Conservation (phyloP, 208 protist genomes). For the Crithidia sp. region DNA sequence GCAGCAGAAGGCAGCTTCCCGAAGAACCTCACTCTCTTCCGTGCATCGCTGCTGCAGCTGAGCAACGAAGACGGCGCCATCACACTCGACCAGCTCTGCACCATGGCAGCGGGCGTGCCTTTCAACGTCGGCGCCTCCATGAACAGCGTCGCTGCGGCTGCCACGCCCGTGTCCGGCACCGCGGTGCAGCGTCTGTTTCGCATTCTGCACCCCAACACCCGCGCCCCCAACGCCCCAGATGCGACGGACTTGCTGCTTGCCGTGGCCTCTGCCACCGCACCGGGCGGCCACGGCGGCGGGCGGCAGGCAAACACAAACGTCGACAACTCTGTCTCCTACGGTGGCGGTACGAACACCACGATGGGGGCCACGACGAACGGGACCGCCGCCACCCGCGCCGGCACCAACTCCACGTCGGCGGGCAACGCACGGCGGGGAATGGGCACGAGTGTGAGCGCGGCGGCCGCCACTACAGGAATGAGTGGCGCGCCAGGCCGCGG, state of each 20-base stretch:
- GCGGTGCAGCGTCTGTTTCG: slow-evolving; percentile 32
- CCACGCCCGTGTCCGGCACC: slow-evolving; percentile 28
- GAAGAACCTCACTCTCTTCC: slow-evolving; percentile 49
- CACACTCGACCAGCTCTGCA: slow-evolving; percentile 42
- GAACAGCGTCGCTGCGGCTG: slow-evolving; percentile 24
- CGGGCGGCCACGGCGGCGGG: background rate
- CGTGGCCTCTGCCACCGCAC: slow-evolving; percentile 8
- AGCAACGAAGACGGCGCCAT: slow-evolving; percentile 56
- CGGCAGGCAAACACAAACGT: background rate
- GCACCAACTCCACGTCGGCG: background rate
- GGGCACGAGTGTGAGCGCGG: background rate
- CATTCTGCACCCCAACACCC: slow-evolving; percentile 23
- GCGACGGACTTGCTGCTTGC: slow-evolving; percentile 27
- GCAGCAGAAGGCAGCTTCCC: slow-evolving; percentile 45
- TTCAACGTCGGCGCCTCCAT: slow-evolving; percentile 57
- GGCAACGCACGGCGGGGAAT: background rate
- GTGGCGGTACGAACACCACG: background rate
- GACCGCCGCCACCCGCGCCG: background rate
- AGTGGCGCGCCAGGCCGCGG: background rate
- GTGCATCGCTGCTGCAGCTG: slow-evolving; percentile 38
- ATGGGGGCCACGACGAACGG: background rate
- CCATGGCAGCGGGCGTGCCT: slow-evolving; percentile 38
- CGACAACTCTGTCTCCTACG: slow-evolving; percentile 16
- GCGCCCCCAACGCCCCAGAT: slow-evolving; percentile 18
- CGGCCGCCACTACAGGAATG: background rate